phyloP scores from a whole-genome alignment of 2,329 filamentous ascomycete genomes.

The Penicillium sp. region DNA sequence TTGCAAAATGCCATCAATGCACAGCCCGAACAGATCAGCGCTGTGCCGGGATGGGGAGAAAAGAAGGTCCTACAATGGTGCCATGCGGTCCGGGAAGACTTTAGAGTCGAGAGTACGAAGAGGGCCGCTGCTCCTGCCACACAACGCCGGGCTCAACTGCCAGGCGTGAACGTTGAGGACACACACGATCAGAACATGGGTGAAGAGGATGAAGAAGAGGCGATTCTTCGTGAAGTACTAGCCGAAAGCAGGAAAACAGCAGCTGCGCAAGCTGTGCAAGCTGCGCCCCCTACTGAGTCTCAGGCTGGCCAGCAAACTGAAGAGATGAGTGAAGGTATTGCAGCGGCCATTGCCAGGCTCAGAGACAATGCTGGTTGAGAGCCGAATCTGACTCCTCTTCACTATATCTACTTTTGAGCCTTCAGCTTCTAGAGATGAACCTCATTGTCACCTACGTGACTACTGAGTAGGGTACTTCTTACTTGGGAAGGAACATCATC shows the following conservation, averaged over 20 bases:
- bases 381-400: background rate
- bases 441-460: background rate
- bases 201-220: conserved; percentile 40
- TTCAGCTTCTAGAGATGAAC: background rate
- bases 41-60: conserved; percentile 88
- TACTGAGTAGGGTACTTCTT: background rate
- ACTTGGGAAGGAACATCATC: background rate
- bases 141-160: conserved; percentile 19
- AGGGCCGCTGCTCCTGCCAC: conserved; percentile 40
- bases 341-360: conserved; percentile 51
- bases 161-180: conserved; percentile 6
- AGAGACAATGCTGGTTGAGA: conserved; percentile 32
- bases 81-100: conserved; percentile 72
- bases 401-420: background rate
- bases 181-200: conserved; percentile 2
- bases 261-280: conserved; percentile 9
- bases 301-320: conserved; percentile 11
- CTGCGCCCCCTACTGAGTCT: background rate
- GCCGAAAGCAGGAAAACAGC: conserved; percentile 20
- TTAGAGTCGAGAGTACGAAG: conserved; percentile 64
- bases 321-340: conserved; percentile 50
- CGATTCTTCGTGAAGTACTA: conserved; percentile 32
- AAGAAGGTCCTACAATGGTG: conserved; percentile 88
- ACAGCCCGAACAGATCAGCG: conserved; percentile 69
- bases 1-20: conserved; percentile 80